A percentile compares a stretch with the other conserved stretches of the same genome.
These are phyloP conservation scores for Simplicillium aogashimaense DNA, from an alignment of 2,329 filamentous ascomycete genomes.

Conservation along the genomic window DNA sequence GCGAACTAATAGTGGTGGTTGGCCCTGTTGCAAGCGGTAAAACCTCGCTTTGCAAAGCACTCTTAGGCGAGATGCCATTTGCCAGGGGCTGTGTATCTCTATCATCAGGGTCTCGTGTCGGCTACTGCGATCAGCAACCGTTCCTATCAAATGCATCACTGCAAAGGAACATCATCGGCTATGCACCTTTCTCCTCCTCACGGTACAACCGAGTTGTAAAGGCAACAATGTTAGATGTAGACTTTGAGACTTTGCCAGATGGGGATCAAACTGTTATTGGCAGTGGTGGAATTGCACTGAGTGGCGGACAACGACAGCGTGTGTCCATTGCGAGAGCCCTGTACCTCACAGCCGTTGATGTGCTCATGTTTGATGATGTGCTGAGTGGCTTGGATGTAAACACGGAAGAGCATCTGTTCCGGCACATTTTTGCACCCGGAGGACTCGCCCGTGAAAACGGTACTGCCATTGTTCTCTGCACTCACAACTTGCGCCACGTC, in stretches of 20 bases:
- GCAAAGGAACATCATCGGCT: conserved; percentile 13
- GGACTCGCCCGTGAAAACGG: conserved; percentile 12
- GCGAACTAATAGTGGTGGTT: conserved; percentile 23
- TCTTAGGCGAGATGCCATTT: conserved; percentile 13
- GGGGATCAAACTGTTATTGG: conserved; percentile 20
- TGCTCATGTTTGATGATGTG: conserved; percentile 18
- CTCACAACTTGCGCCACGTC: background rate
- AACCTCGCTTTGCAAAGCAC: conserved; percentile 25
- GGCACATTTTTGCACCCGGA: conserved; percentile 17
- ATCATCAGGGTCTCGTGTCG: conserved; percentile 5
- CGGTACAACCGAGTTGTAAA: conserved; percentile 12
- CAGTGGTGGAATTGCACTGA: conserved; percentile 19
- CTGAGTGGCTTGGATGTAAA: conserved; percentile 22
- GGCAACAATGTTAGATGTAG: conserved; percentile 11
- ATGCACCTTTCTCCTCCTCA: conserved; percentile 7
- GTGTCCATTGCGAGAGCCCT: conserved; percentile 11
- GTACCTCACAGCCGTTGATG: conserved; percentile 5
- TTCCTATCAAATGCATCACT: conserved; percentile 13
- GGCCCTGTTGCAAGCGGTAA: conserved; percentile 30
- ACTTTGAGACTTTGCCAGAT: conserved; percentile 12
- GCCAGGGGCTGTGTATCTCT: conserved; percentile 3
- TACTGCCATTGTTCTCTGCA: conserved; percentile 2
- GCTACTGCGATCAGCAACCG: conserved; percentile 15
- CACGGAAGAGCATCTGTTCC: conserved; percentile 25
- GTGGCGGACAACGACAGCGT: conserved; percentile 19